phyloP scores from a whole-genome alignment of 208 protist genomes.

The Trypanosoma platydactyli region DNA sequence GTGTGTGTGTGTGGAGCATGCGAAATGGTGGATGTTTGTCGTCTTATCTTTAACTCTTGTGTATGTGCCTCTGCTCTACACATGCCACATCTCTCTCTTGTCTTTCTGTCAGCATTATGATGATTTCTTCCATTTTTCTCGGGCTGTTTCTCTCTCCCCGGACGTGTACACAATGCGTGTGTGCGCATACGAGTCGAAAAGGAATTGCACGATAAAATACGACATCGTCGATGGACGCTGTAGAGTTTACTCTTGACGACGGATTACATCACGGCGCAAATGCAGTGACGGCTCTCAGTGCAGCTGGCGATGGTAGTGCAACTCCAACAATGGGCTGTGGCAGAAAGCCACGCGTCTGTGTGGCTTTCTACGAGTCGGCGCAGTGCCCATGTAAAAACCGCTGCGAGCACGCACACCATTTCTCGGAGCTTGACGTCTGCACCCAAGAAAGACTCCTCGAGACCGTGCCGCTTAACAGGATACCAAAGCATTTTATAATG shows the following conservation, averaged over 20 bases:
- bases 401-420: constrained; percentile 78
- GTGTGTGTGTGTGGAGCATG: not conserved
- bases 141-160: too few relatives aligned
- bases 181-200: not conserved
- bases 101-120: too few relatives aligned
- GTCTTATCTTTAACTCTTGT: not conserved
- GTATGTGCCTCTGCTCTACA: too few relatives aligned
- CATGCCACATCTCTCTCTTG: too few relatives aligned
- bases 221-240: constrained; percentile 53
- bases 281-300: not conserved
- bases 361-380: constrained; percentile 67
- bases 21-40: not conserved
- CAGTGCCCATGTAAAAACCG: constrained; percentile 54
- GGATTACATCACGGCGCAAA: not conserved
- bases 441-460: constrained; percentile 62
- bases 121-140: too few relatives aligned
- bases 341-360: constrained; percentile 64
- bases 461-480: constrained; percentile 49
- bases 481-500: constrained; percentile 65
- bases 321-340: not conserved
- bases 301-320: not conserved
- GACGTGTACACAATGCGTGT: not conserved
- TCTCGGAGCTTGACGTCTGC: constrained; percentile 48
- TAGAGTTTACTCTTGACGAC: constrained; percentile 30
- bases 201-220: constrained; percentile 20